Conservation (phyloP, 306 rosid genomes). For the Arachis stenosperma region DNA sequence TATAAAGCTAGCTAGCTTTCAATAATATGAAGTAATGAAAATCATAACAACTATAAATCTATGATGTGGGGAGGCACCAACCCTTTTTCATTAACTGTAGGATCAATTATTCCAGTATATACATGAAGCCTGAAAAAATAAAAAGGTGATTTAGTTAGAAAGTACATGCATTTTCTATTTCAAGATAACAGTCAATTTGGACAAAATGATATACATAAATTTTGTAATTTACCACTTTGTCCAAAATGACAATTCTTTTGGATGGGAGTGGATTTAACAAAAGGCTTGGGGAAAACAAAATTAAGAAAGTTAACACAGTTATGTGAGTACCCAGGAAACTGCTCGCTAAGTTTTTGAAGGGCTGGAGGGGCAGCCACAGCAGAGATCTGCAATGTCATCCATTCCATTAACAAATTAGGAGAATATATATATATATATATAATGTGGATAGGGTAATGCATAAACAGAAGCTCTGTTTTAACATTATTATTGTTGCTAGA, state of each 20-base stretch:
- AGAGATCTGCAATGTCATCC: constrained; percentile 66
- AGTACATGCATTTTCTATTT: neutral
- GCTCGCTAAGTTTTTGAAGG: constrained; percentile 89
- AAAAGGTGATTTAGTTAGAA: constrained; percentile 15
- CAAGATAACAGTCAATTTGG: too few relatives aligned
- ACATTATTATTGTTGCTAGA: too few relatives aligned
- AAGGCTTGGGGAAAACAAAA: constrained; percentile 5
- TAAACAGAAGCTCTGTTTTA: neutral
- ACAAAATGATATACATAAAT: too few relatives aligned
- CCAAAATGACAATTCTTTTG: too few relatives aligned
- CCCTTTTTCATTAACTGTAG: constrained; percentile 88
- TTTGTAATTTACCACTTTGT: too few relatives aligned
- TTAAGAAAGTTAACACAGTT: constrained; percentile 15
- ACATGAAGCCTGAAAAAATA: constrained; percentile 71
- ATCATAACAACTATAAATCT: neutral
- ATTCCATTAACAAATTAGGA: neutral
- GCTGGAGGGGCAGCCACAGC: constrained; percentile 96
- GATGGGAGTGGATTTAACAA: neutral
- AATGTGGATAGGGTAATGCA: neutral
- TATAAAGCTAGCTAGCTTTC: neutral
- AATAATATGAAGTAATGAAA: neutral
- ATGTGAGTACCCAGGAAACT: constrained; percentile 81
- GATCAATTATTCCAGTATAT: constrained; percentile 88
- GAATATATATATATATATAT: too few relatives aligned
- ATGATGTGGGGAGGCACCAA: constrained; percentile 40